Percentiles rank a stretch among this genome's conserved stretches.
These are phyloP conservation scores for Coemansia sp. DNA, from an alignment of 192 early-diverging fungal genomes.

Conservation along the genomic window DNA sequence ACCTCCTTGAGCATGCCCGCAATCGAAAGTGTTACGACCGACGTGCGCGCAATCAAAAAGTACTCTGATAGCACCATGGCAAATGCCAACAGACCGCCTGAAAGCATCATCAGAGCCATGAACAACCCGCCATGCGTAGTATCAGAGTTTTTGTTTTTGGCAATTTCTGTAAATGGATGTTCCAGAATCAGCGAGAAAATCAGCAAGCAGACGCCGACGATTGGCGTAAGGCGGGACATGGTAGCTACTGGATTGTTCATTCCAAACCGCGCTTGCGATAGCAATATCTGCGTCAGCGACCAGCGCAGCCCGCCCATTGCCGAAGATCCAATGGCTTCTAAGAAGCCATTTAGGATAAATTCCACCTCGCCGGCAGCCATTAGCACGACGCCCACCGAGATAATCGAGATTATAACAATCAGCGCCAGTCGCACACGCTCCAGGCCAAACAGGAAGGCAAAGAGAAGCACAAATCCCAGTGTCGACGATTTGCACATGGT, in stretches of 20 bases:
- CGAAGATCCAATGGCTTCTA: conserved; percentile 75
- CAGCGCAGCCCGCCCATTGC: conserved; percentile 85
- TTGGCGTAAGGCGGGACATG: conserved; percentile 77
- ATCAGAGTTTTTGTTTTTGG: conserved; percentile 34
- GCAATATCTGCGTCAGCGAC: conserved; percentile 83
- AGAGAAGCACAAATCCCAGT: conserved; percentile 77
- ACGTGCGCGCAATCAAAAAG: conserved; percentile 75
- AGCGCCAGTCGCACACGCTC: conserved; percentile 72
- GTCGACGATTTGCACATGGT: conserved; percentile 85
- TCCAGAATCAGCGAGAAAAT: conserved; percentile 67
- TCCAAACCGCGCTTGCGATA: conserved; percentile 70
- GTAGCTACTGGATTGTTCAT: conserved; percentile 88
- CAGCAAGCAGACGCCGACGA: conserved; percentile 67
- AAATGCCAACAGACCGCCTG: conserved; percentile 85
- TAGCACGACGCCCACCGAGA: conserved; percentile 76
- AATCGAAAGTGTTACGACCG: conserved; percentile 84
- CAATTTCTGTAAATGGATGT: conserved; percentile 37
- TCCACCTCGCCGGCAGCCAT: conserved; percentile 85
- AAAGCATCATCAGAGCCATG: conserved; percentile 52
- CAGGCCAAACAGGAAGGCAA: conserved; percentile 86
- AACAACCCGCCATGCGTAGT: conserved; percentile 12
- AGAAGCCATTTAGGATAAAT: conserved; percentile 73
- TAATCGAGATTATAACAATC: conserved; percentile 71
- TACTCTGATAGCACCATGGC: conserved; percentile 86
- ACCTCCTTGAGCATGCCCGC: conserved; percentile 89